Evolutionary conservation across 371 early-diverging fungal species (phyloP).

Genomic region (Mortierella sp.): DNA sequence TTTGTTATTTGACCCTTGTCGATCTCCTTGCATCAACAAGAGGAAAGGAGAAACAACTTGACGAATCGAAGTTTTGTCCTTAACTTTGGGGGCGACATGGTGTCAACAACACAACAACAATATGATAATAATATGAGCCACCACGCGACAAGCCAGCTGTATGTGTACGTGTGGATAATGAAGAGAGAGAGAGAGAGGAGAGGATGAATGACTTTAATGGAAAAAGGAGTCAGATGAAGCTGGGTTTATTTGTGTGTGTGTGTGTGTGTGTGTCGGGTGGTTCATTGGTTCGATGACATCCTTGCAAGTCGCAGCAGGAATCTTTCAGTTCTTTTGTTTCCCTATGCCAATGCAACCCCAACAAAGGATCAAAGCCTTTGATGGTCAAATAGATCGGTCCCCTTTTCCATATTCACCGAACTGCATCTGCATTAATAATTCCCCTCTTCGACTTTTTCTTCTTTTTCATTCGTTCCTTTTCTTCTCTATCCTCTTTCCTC

Average conservation of each 20-base stretch:
- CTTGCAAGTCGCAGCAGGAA: not conserved
- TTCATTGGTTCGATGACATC: not conserved
- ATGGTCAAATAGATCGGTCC: not conserved
- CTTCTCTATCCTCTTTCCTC: not conserved
- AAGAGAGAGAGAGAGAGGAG: not conserved
- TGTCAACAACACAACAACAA: too few relatives aligned
- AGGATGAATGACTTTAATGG: not conserved
- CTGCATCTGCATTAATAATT: not conserved
- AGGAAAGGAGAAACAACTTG: too few relatives aligned
- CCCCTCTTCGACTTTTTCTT: too few relatives aligned
- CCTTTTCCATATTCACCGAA: not conserved
- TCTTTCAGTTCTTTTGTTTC: not conserved
- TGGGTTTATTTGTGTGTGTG: too few relatives aligned
- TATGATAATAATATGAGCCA: too few relatives aligned
- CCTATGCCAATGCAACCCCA: not conserved
- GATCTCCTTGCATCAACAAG: too few relatives aligned
- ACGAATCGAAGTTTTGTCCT: too few relatives aligned
- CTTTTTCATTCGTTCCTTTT: not conserved
- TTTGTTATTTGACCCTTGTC: too few relatives aligned
- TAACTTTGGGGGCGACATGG: too few relatives aligned
- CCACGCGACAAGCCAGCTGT: constrained; percentile 12
- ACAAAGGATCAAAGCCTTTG: not conserved
- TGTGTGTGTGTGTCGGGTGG: not conserved
- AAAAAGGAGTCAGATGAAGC: not conserved
- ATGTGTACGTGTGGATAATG: not conserved